Percentiles rank a stretch among this genome's conserved stretches.
phyloP scores from a whole-genome alignment of 1,284 basidiomycete genomes.

The Apiotrichum laibachii region DNA sequence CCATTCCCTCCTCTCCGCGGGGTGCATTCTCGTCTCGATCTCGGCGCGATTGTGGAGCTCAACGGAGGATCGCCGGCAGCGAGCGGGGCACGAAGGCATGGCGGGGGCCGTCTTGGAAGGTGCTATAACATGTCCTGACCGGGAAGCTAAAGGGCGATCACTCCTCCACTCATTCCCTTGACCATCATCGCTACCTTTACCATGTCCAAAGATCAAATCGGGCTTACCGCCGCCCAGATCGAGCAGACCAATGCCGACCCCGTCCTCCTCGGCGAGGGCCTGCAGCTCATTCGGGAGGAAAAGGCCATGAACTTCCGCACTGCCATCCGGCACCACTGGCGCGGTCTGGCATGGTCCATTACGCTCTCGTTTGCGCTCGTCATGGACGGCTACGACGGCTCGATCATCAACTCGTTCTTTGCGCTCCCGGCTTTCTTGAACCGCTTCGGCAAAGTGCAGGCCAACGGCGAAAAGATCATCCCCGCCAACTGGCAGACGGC shows the following conservation, averaged over 20 bases:
- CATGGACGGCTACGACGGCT: slow-evolving; percentile 24
- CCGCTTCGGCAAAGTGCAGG: slow-evolving; percentile 27
- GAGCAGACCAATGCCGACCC: slow-evolving; percentile 5
- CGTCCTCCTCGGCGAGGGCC: slow-evolving; percentile 8
- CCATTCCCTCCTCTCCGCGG: too few relatives aligned
- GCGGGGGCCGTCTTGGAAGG: too few relatives aligned
- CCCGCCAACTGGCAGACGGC: slow-evolving; percentile 52
- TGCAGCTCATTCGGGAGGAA: slow-evolving; percentile 9
- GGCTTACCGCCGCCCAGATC: slow-evolving; percentile 10
- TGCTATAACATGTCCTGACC: too few relatives aligned
- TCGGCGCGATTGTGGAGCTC: too few relatives aligned
- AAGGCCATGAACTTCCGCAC: slow-evolving; percentile 14
- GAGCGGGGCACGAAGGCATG: too few relatives aligned
- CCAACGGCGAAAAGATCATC: slow-evolving; percentile 21
- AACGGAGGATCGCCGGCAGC: too few relatives aligned
- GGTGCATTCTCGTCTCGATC: too few relatives aligned
- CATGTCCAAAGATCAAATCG: slow-evolving; percentile 9
- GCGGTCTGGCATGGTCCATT: slow-evolving; percentile 21
- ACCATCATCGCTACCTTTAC: too few relatives aligned
- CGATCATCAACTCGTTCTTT: slow-evolving; percentile 22
- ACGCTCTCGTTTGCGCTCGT: slow-evolving; percentile 25
- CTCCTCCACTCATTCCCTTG: too few relatives aligned
- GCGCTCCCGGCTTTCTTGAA: slow-evolving; percentile 33
- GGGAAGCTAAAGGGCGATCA: too few relatives aligned
- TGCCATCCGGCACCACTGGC: slow-evolving; percentile 22